phyloP scores from a whole-genome alignment of 75 land plant species.

The Ceratopteris richardii region DNA sequence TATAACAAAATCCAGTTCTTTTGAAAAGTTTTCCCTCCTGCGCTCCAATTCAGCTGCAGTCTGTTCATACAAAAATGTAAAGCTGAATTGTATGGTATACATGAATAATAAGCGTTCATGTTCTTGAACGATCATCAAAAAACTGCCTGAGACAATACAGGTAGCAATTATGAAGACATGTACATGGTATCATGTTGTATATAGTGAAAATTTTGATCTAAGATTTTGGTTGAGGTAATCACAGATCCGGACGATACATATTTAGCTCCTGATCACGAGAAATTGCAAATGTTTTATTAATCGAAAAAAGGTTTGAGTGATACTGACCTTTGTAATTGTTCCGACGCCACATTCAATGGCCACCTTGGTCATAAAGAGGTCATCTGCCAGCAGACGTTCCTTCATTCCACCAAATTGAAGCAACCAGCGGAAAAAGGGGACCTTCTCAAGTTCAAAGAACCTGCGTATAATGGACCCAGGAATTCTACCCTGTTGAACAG shows the following conservation, averaged over 20 bases:
- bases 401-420: slow-evolving; percentile 39
- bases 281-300: too few species aligned
- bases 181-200: too few species aligned
- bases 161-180: too few species aligned
- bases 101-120: background rate
- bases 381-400: slow-evolving; percentile 42
- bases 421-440: slow-evolving; percentile 29
- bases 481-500: slow-evolving; percentile 31
- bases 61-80: slow-evolving; percentile 10
- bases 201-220: too few species aligned
- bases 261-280: too few species aligned
- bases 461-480: slow-evolving; percentile 27
- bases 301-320: too few species aligned
- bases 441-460: slow-evolving; percentile 29
- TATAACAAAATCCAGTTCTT: slow-evolving; percentile 33
- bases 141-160: too few species aligned
- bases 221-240: too few species aligned
- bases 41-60: slow-evolving; percentile 39
- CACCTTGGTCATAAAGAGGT: slow-evolving; percentile 42
- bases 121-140: too few species aligned
- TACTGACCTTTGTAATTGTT: slow-evolving; percentile 29
- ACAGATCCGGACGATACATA: too few species aligned
- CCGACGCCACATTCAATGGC: slow-evolving; percentile 37
- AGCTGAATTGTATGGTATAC: background rate
- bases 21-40: slow-evolving; percentile 31